Evolutionary conservation across 768 basidiomycete genomes (phyloP).

Genomic region (Sutorius australiensis): DNA sequence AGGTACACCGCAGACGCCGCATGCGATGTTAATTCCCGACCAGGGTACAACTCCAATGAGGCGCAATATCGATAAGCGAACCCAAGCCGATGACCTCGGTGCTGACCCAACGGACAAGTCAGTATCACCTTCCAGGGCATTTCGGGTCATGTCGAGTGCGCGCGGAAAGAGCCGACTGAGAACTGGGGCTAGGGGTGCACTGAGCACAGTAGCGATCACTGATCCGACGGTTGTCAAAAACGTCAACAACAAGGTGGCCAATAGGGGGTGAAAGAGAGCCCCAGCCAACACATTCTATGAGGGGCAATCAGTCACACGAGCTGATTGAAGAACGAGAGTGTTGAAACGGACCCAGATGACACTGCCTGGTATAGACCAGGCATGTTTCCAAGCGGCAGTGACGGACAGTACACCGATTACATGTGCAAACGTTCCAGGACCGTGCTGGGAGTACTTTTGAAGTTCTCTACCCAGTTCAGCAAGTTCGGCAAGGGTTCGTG

Average conservation of each 20-base stretch:
- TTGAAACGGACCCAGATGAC: slow-evolving; percentile 72
- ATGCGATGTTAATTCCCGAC: slow-evolving; percentile 97
- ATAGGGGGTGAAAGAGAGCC: slow-evolving; percentile 76
- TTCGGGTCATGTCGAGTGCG: slow-evolving; percentile 80
- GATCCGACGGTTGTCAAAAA: slow-evolving; percentile 86
- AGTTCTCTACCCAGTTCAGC: slow-evolving; percentile 72
- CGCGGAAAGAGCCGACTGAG: slow-evolving; percentile 78
- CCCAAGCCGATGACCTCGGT: slow-evolving; percentile 57
- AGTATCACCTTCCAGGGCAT: slow-evolving; percentile 68
- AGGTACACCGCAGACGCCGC: slow-evolving; percentile 84
- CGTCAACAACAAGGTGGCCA: slow-evolving; percentile 79
- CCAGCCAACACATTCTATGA: slow-evolving; percentile 87
- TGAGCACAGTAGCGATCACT: slow-evolving; percentile 71
- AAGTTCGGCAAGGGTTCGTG: slow-evolving; percentile 69
- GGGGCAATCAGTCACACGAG: slow-evolving; percentile 17
- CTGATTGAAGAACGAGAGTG: not conserved
- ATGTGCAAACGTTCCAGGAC: slow-evolving; percentile 60
- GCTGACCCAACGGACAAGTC: slow-evolving; percentile 38
- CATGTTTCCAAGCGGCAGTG: slow-evolving; percentile 91
- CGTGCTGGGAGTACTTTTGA: slow-evolving; percentile 74
- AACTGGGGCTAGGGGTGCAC: slow-evolving; percentile 81
- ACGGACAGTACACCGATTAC: slow-evolving; percentile 80
- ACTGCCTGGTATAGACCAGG: slow-evolving; percentile 94
- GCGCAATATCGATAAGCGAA: slow-evolving; percentile 81
- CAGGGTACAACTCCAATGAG: slow-evolving; percentile 93